Conservation (phyloP, 1,284 basidiomycete genomes). For the Heterobasidion annosum region DNA sequence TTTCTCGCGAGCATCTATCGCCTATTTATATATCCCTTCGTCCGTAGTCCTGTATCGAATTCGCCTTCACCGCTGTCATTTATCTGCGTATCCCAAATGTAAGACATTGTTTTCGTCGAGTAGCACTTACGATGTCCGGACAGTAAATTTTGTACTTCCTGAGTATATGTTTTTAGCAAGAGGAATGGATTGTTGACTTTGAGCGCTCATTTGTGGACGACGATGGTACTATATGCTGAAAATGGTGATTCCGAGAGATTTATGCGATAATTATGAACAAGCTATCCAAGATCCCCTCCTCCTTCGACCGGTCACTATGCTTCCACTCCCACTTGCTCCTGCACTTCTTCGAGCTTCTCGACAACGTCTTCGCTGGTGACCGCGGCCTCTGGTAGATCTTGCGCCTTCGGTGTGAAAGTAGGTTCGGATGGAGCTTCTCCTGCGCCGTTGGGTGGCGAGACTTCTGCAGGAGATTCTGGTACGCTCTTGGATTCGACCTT, state of each 20-base stretch:
- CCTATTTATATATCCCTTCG: slow-evolving; percentile 12
- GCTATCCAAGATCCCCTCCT: not conserved
- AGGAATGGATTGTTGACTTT: no score
- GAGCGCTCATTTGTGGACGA: no score
- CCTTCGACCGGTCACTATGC: not conserved
- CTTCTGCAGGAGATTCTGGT: slow-evolving; percentile 12
- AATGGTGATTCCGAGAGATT: not conserved
- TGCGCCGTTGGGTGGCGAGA: slow-evolving; percentile 31
- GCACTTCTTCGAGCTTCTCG: slow-evolving; percentile 31
- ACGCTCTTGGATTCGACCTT: not conserved
- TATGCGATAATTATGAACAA: not conserved
- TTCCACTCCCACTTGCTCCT: slow-evolving; percentile 19
- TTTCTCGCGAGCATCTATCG: slow-evolving; percentile 6
- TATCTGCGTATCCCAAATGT: slow-evolving; percentile 2
- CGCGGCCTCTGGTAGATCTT: slow-evolving; percentile 17
- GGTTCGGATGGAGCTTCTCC: slow-evolving; percentile 43
- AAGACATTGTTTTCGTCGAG: not conserved
- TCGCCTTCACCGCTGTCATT: slow-evolving; percentile 7
- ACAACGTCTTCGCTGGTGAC: slow-evolving; percentile 34
- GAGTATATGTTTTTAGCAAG: not conserved
- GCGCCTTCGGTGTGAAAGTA: slow-evolving; percentile 30
- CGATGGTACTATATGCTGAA: not conserved
- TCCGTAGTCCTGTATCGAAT: slow-evolving; percentile 12
- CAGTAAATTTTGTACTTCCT: not conserved
- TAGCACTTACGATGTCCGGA: not conserved